Base-by-base conservation (phyloP, 371 early-diverging fungal genomes). In the Rhizopus delemar region DNA sequence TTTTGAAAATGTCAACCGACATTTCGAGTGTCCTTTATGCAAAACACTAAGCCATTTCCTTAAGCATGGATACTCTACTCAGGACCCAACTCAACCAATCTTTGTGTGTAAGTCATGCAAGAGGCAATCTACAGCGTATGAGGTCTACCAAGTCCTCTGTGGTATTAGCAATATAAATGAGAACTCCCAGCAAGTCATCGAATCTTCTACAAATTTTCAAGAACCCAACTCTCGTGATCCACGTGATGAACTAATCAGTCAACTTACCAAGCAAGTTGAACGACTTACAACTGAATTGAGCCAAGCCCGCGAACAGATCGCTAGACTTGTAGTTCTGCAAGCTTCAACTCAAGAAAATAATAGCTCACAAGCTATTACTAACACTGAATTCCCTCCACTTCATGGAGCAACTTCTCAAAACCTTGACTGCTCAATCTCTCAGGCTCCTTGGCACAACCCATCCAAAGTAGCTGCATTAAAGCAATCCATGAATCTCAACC, bases 1-100 rank as follows among this genome's bases (percentile, higher is more conserved):
- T 16, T 48, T 48, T 29, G 49, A 48, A 48, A 48, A 48, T 48
- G 49, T 48, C 49, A 48, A 48, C 31, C 49, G 49, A 48, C 49
- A 48, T 48, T 48, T 48, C 29, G 49, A 28, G 28, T 48, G 49
- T 48, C 49, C 49, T 29, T 48, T 48, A 48, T 48, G 49, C 49
- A 48, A 48, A 48, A 48, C 49, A 16, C 9, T 48, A 48, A 48
- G 49, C 49, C 49, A 48, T 48, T 48, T 48, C 29, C 29, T 48
- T 28, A 16, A 29, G 31, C 49, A 48, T 48, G 49, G 49, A 8
- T 48, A 48, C 49, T 48, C 49, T 28, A 5, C 29, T 16, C 49
- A 48, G 13, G 49, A 48, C 32, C 49, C 49, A 8, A 48, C 49
- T 48, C 49, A 48, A 48, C 49, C 49, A 48, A 29, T 5, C 31